Evolutionary conservation across 2,329 filamentous ascomycete species (phyloP).

Genomic region (Aspergillus sp.): DNA sequence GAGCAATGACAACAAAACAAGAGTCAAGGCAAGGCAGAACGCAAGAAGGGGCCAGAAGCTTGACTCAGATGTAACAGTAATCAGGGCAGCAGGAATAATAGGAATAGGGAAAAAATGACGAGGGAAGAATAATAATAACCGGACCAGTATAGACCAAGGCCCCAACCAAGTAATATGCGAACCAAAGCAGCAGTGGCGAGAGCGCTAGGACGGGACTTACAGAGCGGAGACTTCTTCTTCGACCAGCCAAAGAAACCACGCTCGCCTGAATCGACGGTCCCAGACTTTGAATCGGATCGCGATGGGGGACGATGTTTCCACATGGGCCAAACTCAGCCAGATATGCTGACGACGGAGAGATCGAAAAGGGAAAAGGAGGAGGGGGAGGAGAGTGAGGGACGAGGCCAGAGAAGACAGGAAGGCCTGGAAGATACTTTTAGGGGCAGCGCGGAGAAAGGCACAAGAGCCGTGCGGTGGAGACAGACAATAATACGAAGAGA

Average conservation of each 20-base stretch:
- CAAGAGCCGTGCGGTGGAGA: not conserved
- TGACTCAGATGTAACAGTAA: conserved; percentile 6
- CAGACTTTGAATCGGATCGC: conserved; percentile 41
- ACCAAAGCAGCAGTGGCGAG: conserved; percentile 7
- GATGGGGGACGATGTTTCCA: conserved; percentile 43
- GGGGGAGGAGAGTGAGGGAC: conserved; percentile 9
- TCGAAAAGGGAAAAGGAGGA: conserved; percentile 13
- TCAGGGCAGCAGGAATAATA: conserved; percentile 8
- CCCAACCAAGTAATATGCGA: not conserved
- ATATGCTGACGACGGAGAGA: conserved; percentile 17
- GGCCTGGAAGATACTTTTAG: conserved; percentile 2
- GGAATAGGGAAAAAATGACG: conserved; percentile 3
- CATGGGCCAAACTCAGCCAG: conserved; percentile 29
- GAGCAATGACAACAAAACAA: conserved; percentile 1
- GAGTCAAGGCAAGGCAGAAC: conserved; percentile 2
- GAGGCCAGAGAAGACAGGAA: conserved; percentile 9
- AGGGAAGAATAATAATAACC: conserved; percentile 8
- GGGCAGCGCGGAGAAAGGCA: not conserved
- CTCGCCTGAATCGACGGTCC: conserved; percentile 35
- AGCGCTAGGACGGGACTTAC: conserved; percentile 23
- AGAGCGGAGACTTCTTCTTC: conserved; percentile 34
- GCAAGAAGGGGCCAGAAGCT: conserved; percentile 2
- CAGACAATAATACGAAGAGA: not conserved
- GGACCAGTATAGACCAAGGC: conserved; percentile 5
- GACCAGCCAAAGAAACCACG: conserved; percentile 38